These are phyloP conservation scores for Zymoseptoria ardabiliae DNA, from an alignment of 2,329 filamentous ascomycete species.

Conservation along the genomic window DNA sequence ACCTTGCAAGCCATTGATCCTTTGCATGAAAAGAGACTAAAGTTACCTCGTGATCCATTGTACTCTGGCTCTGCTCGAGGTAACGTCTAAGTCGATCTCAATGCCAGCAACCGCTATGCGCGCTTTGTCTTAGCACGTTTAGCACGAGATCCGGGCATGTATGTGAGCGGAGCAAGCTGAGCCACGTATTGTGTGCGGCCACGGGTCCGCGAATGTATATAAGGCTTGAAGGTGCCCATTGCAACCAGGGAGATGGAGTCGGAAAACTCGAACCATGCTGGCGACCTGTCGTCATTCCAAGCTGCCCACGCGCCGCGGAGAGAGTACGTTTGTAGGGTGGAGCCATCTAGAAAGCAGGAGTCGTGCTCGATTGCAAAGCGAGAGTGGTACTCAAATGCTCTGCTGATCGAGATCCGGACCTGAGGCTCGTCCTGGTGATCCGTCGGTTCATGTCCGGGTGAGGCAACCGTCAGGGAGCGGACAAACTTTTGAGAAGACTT, in stretches of 20 bases:
- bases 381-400: background rate
- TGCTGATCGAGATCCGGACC: background rate
- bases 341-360: background rate
- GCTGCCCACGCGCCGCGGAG: background rate
- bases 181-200: background rate
- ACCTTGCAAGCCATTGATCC: background rate
- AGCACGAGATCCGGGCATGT: background rate
- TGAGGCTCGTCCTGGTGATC: background rate
- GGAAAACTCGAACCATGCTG: background rate
- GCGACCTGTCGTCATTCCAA: slow-evolving; percentile 4
- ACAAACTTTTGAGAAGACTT: background rate
- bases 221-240: background rate
- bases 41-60: background rate
- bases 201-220: background rate
- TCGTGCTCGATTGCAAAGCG: background rate
- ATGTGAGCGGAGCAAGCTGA: background rate
- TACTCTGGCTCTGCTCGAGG: background rate
- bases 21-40: background rate
- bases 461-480: background rate
- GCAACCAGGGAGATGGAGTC: background rate
- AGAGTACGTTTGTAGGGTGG: background rate
- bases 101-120: no score
- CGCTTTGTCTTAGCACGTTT: background rate
- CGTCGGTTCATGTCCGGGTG: background rate
- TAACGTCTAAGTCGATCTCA: no score